Evolutionary conservation across 2,329 filamentous ascomycete species (phyloP).

Genomic region (Aspergillus latus): DNA sequence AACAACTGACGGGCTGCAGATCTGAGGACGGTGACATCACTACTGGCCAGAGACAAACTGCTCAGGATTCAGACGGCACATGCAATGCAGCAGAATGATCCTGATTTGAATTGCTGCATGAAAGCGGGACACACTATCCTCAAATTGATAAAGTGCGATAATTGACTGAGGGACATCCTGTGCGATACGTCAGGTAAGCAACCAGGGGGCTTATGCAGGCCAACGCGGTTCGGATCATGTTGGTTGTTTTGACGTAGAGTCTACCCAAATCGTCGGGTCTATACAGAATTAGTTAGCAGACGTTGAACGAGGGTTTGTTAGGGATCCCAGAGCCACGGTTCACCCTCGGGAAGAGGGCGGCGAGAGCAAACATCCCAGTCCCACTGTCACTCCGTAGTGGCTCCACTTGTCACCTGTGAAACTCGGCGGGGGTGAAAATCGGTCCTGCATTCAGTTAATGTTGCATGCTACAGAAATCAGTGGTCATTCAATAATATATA

Average conservation of each 20-base stretch:
- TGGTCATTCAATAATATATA: not conserved
- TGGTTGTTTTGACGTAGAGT: constrained; percentile 11
- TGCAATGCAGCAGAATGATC: not conserved
- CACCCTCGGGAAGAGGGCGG: constrained; percentile 26
- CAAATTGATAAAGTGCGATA: constrained; percentile 6
- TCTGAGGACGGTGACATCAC: not conserved
- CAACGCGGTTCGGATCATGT: constrained; percentile 13
- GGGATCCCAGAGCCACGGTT: constrained; percentile 40
- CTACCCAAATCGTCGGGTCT: constrained; percentile 31
- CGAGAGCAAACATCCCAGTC: not conserved
- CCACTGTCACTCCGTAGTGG: not conserved
- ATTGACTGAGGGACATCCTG: not conserved
- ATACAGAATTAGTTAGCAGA: constrained; percentile 9
- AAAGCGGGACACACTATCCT: constrained; percentile 11
- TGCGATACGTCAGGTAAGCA: constrained; percentile 11
- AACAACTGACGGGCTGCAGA: not conserved
- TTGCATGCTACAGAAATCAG: not conserved
- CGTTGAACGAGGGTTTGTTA: constrained; percentile 13
- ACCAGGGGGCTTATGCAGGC: constrained; percentile 26
- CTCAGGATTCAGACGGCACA: not conserved
- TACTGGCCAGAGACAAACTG: too few species aligned
- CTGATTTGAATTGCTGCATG: constrained; percentile 9
- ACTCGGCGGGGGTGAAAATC: not conserved
- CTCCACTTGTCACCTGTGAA: not conserved
- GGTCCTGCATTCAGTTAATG: not conserved